These are phyloP conservation scores for Talaromyces verruculosus DNA, from an alignment of 2,329 filamentous ascomycete genomes.

Conservation along the genomic window DNA sequence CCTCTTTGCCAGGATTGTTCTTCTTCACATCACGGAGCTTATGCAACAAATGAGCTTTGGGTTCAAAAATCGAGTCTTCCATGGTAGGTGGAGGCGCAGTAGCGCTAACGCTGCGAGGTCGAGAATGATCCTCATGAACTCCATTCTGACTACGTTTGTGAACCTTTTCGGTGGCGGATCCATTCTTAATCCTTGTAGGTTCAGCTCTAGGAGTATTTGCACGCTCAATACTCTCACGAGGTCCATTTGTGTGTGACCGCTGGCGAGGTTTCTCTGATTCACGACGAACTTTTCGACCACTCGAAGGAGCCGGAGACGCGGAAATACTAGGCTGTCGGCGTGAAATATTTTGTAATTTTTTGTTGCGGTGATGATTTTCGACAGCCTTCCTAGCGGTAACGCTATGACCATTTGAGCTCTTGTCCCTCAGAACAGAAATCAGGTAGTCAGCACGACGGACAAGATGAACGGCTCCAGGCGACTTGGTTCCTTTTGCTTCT, in stretches of 20 bases:
- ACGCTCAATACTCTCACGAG: conserved; percentile 45
- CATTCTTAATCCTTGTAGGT: conserved; percentile 34
- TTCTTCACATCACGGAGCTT: conserved; percentile 49
- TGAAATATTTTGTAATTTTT: conserved; percentile 56
- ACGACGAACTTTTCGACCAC: conserved; percentile 43
- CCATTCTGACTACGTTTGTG: conserved; percentile 37
- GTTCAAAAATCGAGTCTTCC: conserved; percentile 48
- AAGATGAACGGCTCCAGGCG: conserved; percentile 94
- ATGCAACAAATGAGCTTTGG: conserved; percentile 45
- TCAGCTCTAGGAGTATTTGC: conserved; percentile 45
- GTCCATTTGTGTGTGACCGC: conserved; percentile 42
- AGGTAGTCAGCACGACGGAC: conserved; percentile 94
- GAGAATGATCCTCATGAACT: conserved; percentile 37
- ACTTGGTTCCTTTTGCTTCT: conserved; percentile 63
- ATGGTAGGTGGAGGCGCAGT: conserved; percentile 38
- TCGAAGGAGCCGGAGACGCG: conserved; percentile 47
- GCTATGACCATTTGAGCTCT: conserved; percentile 70
- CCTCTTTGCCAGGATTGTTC: conserved; percentile 45
- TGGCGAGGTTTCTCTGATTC: conserved; percentile 45
- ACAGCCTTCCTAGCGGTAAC: conserved; percentile 69
- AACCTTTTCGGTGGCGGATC: conserved; percentile 35
- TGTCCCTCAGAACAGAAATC: conserved; percentile 88
- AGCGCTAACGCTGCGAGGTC: conserved; percentile 40
- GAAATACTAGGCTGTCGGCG: conserved; percentile 42
- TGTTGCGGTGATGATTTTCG: conserved; percentile 92